phyloP scores from a whole-genome alignment of 345 rosid species.

The Kandelia obovata region DNA sequence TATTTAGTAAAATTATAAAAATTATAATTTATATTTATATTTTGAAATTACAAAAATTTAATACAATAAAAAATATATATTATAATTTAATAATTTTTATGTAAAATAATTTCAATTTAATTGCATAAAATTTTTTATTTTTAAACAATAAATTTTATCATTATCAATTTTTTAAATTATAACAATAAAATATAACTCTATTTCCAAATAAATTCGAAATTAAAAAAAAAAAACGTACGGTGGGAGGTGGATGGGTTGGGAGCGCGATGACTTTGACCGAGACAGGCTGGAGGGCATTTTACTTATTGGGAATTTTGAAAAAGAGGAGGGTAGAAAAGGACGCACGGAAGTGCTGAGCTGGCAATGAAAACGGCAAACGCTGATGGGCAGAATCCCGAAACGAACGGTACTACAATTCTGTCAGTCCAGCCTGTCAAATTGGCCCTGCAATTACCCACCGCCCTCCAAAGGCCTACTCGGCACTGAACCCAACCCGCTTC shows the following conservation, averaged over 20 bases:
- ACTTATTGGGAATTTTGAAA: constrained; percentile 3
- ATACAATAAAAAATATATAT: too few species aligned
- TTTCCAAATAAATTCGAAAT: neutral
- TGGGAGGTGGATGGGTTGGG: constrained; percentile 9
- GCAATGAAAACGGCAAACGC: constrained; percentile 47
- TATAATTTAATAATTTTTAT: too few species aligned
- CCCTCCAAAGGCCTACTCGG: constrained; percentile 29
- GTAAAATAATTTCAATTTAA: neutral
- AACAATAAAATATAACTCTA: too few species aligned
- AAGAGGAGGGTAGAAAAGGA: constrained; percentile 21
- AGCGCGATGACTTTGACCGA: constrained; percentile 33
- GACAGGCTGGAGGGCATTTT: constrained; percentile 61
- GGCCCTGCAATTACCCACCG: constrained; percentile 7
- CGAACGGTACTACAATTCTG: constrained; percentile 34
- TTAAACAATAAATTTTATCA: too few species aligned
- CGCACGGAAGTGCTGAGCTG: constrained; percentile 47
- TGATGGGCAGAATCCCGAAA: constrained; percentile 17
- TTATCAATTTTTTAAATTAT: too few species aligned
- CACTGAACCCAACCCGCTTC: neutral
- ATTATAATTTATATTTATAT: too few species aligned
- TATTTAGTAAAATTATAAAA: too few species aligned
- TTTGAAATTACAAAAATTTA: too few species aligned
- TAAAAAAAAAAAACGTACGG: constrained; percentile 11
- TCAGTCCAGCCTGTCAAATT: constrained; percentile 51
- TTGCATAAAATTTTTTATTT: neutral